Conservation (phyloP, 176 grass and related monocot species). For the Ampelocalamus luodianensis region DNA sequence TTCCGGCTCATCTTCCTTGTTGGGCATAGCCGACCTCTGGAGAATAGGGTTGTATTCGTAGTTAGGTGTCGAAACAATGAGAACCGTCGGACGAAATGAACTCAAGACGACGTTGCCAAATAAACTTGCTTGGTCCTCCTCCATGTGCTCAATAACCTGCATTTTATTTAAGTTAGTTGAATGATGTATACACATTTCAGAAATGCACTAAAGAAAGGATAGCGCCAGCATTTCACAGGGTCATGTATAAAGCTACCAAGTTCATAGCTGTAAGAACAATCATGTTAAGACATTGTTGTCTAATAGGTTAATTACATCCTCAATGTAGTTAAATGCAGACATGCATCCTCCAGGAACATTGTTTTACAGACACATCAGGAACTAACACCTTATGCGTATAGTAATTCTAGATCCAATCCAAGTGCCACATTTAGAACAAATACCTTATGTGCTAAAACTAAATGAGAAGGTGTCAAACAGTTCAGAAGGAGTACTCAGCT, state of each 20-base stretch:
- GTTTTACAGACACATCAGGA: not conserved
- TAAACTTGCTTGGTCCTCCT: constrained; percentile 78
- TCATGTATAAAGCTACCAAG: not conserved
- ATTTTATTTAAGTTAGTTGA: constrained; percentile 31
- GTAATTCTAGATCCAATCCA: constrained; percentile 8
- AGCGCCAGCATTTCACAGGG: not conserved
- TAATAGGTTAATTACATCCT: constrained; percentile 3
- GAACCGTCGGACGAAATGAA: constrained; percentile 62
- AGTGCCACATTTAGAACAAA: constrained; percentile 5
- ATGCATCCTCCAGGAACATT: not conserved
- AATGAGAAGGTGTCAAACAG: not conserved
- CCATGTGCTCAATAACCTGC: constrained; percentile 95
- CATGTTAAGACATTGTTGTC: not conserved
- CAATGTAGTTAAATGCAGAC: not conserved
- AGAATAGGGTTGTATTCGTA: constrained; percentile 95
- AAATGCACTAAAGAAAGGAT: not conserved
- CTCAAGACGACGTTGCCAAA: constrained; percentile 72
- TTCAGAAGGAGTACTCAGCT: constrained; percentile 16
- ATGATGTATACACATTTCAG: not conserved
- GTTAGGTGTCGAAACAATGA: constrained; percentile 89
- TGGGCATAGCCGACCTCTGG: constrained; percentile 67
- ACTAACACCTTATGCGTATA: not conserved
- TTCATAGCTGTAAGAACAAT: not conserved
- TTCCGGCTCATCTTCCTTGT: constrained; percentile 72
- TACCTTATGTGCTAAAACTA: not conserved